Percentiles rank a stretch among this genome's conserved stretches.
These are phyloP conservation scores for Massariosphaeria phaeospora DNA, from an alignment of 495 filamentous ascomycete species.

Conservation along the genomic window DNA sequence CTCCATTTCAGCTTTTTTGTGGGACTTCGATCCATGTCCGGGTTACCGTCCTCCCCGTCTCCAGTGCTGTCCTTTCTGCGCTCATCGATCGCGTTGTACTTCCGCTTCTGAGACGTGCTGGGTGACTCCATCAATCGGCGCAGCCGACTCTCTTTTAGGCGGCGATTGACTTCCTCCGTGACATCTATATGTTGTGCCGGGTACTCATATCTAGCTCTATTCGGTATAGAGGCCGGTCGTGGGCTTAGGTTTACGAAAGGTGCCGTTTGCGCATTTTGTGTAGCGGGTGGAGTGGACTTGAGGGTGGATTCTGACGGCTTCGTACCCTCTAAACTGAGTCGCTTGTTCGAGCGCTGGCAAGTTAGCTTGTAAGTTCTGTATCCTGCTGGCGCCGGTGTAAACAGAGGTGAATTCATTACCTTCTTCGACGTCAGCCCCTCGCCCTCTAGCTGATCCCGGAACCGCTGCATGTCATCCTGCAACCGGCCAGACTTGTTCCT, in stretches of 20 bases:
- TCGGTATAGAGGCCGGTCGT: neutral
- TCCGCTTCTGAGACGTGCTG: constrained; percentile 8
- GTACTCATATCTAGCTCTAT: neutral
- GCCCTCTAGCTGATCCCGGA: constrained; percentile 2
- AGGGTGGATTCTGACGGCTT: neutral
- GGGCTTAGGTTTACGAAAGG: neutral
- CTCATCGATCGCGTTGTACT: neutral
- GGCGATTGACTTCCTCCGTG: constrained; percentile 9
- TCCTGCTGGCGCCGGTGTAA: neutral
- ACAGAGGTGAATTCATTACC: neutral
- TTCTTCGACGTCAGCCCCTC: constrained; percentile 1
- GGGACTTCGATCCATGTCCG: neutral
- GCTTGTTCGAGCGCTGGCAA: constrained; percentile 3
- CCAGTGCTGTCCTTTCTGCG: neutral
- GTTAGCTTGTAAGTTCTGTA: neutral
- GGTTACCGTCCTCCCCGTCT: neutral
- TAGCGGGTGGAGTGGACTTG: neutral
- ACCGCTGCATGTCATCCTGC: constrained; percentile 13
- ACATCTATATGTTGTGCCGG: constrained; percentile 6
- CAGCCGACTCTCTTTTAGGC: constrained; percentile 2
- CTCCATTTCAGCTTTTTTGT: neutral
- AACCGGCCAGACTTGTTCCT: constrained; percentile 7
- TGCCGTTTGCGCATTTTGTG: neutral
- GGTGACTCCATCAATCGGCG: constrained; percentile 11
- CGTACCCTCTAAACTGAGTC: constrained; percentile 3